Evolutionary conservation across 139 green algal species (phyloP).

Genomic region (Spirogloea muscicola): DNA sequence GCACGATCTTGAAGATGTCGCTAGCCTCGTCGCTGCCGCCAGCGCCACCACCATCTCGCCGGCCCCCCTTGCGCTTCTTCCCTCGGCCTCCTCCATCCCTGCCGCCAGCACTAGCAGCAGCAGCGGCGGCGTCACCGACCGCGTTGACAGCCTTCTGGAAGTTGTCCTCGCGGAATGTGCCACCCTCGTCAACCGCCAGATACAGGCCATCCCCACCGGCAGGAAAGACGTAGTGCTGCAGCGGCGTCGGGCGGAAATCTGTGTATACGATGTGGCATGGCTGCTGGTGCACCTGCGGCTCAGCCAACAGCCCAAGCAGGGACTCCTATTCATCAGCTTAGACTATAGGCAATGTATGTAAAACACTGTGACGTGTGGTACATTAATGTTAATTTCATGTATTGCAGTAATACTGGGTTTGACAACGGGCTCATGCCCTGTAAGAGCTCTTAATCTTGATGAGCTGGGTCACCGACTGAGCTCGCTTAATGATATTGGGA

Average conservation of each 20-base stretch:
- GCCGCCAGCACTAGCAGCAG: not conserved
- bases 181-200: slow-evolving; percentile 63
- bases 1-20: slow-evolving; percentile 88
- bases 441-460: too few species aligned
- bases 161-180: slow-evolving; percentile 61
- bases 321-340: too few species aligned
- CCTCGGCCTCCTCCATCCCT: not conserved
- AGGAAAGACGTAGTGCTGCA: slow-evolving; percentile 73
- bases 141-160: slow-evolving; percentile 63
- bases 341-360: too few species aligned
- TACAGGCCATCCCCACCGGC: slow-evolving; percentile 61
- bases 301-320: too few species aligned
- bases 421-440: too few species aligned
- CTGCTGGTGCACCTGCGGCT: slow-evolving; percentile 56
- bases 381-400: too few species aligned
- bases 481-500: too few species aligned
- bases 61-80: not conserved
- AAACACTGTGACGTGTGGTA: too few species aligned
- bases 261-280: slow-evolving; percentile 75
- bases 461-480: too few species aligned
- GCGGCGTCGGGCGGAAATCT: slow-evolving; percentile 74
- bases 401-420: too few species aligned
- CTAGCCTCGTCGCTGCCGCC: slow-evolving; percentile 2
- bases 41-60: not conserved
- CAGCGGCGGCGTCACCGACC: slow-evolving; percentile 34